Conservation (phyloP, 2,329 filamentous ascomycete genomes). For the Apiospora koreana region DNA sequence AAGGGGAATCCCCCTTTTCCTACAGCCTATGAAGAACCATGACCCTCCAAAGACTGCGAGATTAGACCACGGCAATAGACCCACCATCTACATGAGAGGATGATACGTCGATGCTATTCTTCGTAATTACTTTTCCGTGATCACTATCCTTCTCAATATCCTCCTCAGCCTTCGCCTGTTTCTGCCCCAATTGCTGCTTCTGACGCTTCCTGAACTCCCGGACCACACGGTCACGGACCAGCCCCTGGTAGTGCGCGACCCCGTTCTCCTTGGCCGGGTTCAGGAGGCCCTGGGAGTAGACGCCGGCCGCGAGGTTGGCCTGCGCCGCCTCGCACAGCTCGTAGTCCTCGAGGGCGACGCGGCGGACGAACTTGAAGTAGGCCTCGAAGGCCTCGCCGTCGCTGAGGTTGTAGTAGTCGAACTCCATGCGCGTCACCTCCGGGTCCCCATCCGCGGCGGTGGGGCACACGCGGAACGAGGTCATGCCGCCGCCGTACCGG, state of each 20-base stretch:
- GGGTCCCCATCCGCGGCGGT: conserved; percentile 38
- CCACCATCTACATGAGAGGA: not conserved
- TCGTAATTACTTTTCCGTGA: not conserved
- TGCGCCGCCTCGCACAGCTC: conserved; percentile 60
- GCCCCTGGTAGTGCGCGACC: conserved; percentile 32
- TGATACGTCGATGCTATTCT: not conserved
- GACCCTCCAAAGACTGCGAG: too few species aligned
- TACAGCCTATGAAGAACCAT: not conserved
- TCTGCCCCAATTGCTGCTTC: not conserved
- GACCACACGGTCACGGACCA: conserved; percentile 28
- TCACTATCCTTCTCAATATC: not conserved
- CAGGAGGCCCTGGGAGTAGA: conserved; percentile 56
- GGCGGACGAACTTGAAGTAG: conserved; percentile 57
- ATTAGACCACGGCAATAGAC: not conserved
- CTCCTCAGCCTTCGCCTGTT: too few species aligned
- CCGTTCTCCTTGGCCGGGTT: conserved; percentile 58
- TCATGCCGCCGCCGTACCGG: conserved; percentile 60
- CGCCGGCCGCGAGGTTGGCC: conserved; percentile 51
- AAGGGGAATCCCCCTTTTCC: too few species aligned
- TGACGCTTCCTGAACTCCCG: conserved; percentile 15
- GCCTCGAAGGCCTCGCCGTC: conserved; percentile 53
- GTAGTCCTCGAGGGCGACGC: conserved; percentile 57
- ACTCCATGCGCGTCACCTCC: conserved; percentile 55
- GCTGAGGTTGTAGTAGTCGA: conserved; percentile 57
- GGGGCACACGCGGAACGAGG: conserved; percentile 56